These are phyloP conservation scores for Zygoascus sp. DNA, from an alignment of 1,139 yeast genomes.

Conservation along the genomic window DNA sequence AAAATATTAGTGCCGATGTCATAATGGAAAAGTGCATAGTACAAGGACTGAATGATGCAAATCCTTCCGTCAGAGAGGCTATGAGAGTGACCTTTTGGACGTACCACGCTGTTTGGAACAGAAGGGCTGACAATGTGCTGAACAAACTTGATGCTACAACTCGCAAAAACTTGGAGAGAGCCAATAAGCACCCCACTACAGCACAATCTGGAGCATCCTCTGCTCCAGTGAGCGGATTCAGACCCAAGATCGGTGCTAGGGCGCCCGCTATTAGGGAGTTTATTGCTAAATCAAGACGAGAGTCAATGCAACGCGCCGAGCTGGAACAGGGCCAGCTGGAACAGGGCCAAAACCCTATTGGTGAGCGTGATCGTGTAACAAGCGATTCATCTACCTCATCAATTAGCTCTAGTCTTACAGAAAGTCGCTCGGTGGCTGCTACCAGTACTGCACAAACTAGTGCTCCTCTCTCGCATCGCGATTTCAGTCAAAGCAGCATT, in stretches of 20 bases:
- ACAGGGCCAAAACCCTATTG: not conserved
- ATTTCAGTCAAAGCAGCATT: not conserved
- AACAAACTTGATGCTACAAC: conserved; percentile 45
- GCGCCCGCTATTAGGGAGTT: conserved; percentile 22
- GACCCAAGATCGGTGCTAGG: not conserved
- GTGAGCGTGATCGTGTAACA: not conserved
- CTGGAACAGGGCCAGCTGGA: not conserved
- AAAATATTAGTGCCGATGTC: conserved; percentile 41
- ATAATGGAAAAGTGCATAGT: conserved; percentile 49
- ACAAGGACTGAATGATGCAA: conserved; percentile 72
- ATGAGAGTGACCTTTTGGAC: conserved; percentile 77
- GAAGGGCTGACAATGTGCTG: conserved; percentile 38
- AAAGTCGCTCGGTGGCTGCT: no score
- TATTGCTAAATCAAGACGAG: conserved; percentile 20
- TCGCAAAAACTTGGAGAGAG: conserved; percentile 51
- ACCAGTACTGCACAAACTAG: not conserved
- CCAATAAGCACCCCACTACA: conserved; percentile 31
- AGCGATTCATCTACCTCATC: not conserved
- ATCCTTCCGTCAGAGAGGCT: conserved; percentile 71
- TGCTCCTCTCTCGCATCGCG: not conserved
- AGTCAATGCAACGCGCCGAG: conserved; percentile 2
- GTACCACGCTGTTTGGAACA: conserved; percentile 48
- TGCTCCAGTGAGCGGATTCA: conserved; percentile 6
- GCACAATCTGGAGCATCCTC: conserved; percentile 3
- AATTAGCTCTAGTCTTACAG: no score